Evolutionary conservation across 495 filamentous ascomycete species (phyloP).

Genomic region (Bryoglossum gracile): DNA sequence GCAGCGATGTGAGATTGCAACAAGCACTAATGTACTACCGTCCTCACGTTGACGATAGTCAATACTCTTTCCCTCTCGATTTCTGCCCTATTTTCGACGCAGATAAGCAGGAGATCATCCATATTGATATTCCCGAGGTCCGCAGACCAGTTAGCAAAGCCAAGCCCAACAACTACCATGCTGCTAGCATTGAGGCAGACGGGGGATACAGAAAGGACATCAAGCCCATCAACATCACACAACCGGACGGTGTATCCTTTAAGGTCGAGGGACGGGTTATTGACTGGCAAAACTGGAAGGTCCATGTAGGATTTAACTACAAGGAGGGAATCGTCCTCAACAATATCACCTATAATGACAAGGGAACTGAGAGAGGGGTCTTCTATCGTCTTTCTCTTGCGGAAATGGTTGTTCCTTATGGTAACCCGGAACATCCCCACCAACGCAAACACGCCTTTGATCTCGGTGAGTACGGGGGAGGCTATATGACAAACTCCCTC

Average conservation of each 20-base stretch:
- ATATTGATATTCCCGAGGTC: slow-evolving; percentile 81
- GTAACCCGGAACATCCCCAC: slow-evolving; percentile 87
- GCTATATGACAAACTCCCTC: slow-evolving; percentile 93
- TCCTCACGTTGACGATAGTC: slow-evolving; percentile 75
- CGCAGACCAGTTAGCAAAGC: slow-evolving; percentile 71
- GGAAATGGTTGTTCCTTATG: slow-evolving; percentile 96
- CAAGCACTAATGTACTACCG: slow-evolving; percentile 96
- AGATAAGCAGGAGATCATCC: slow-evolving; percentile 73
- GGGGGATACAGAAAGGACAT: slow-evolving; percentile 74
- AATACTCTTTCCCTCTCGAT: slow-evolving; percentile 88
- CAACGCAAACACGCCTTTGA: slow-evolving; percentile 95
- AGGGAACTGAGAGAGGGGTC: slow-evolving; percentile 67
- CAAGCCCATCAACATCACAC: slow-evolving; percentile 92
- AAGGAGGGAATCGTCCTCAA: slow-evolving; percentile 89
- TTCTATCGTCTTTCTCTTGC: slow-evolving; percentile 91
- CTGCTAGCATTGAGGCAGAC: slow-evolving; percentile 60
- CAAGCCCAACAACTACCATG: slow-evolving; percentile 72
- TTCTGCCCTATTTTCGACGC: slow-evolving; percentile 92
- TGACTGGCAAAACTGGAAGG: slow-evolving; percentile 91
- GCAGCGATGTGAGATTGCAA: slow-evolving; percentile 71
- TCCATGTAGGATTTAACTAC: slow-evolving; percentile 95
- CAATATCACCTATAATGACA: slow-evolving; percentile 88
- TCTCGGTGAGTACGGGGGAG: slow-evolving; percentile 87
- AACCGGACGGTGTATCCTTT: slow-evolving; percentile 92
- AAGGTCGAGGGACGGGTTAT: slow-evolving; percentile 69